These are phyloP conservation scores for Suillus occidentalis DNA, from an alignment of 768 basidiomycete genomes.

Conservation along the genomic window DNA sequence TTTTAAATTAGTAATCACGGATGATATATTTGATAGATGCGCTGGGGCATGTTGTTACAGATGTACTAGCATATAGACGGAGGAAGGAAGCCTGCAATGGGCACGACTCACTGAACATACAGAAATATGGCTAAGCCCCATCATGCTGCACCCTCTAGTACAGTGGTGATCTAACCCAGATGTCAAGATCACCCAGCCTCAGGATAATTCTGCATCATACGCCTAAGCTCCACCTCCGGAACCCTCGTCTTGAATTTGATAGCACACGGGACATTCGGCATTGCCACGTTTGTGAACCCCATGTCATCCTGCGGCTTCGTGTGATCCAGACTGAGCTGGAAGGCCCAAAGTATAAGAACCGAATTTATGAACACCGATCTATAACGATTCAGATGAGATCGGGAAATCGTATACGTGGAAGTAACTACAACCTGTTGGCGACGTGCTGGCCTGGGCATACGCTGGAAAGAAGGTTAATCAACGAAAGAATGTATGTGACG, in stretches of 20 bases:
- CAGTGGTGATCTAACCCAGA: neutral
- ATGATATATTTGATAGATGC: neutral
- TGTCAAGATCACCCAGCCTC: neutral
- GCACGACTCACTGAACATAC: neutral
- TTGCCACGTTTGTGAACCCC: neutral
- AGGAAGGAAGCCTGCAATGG: neutral
- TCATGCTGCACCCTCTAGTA: too few relatives aligned
- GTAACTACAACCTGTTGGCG: neutral
- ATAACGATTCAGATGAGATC: neutral
- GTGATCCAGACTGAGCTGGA: neutral
- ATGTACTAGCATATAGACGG: neutral
- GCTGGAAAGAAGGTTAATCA: neutral
- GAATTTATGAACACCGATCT: neutral
- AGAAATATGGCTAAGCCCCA: too few relatives aligned
- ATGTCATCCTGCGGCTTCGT: neutral
- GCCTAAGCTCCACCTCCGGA: neutral
- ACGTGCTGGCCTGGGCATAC: neutral
- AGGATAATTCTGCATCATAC: neutral
- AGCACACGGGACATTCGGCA: neutral
- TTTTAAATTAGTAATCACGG: too few relatives aligned
- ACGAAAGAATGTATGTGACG: neutral
- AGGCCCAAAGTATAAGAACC: neutral
- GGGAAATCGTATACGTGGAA: neutral
- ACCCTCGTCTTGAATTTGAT: neutral
- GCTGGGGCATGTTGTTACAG: neutral